Base-by-base conservation (phyloP, 352 stramenopile species). In the Synura sp. region DNA sequence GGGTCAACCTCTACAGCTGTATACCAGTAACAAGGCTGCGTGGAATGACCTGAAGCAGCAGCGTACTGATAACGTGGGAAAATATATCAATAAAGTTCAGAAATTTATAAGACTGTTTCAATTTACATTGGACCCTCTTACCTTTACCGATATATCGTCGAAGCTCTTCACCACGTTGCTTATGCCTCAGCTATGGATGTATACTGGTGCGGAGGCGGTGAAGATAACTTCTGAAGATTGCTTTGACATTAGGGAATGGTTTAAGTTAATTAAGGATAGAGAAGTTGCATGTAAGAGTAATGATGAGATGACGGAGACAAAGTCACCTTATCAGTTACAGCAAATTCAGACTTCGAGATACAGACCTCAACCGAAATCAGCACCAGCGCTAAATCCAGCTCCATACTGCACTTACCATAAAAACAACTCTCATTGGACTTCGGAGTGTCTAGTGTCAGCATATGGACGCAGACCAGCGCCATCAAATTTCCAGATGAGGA, bases 271-370 rank as follows among this genome's bases (percentile, higher is more conserved):
- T 71, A 71, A 71, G 33, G 57, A 71, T 71, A 22, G 38, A 41
- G 57, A 71, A 31, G 33, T 71, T 41, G 57, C 57, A 22, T 71
- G 38, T 31, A 71, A 71, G 57, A 71, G 57, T 71, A 71, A 71
- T 71, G 57, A 71, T 41, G 57, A 71, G 38, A 71, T 71, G 38
- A 71, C 57, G 25, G 57, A 31, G 33, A n/a, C n/a, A n/a, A 31
- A 71, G 57, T 31, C 38, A 71, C 57, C 57, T 71, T 31, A 41
- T 71, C 57, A 71, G 57, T 41, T 71, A 22, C 57, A 71, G 57
- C 57, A 71, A 71, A 71, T 71, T 71, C 57, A 22, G 57, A 71
- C 57, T 71, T n/a, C n/a, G n/a, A n/a, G n/a, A n/a, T n/a, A n/a
- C n/a, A n/a, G n/a, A n/a, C n/a, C n/a, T n/a, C n/a, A n/a, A n/a